A percentile compares a stretch with the other conserved stretches of the same genome.
Evolutionary conservation across 331 rosid species (phyloP).

Genomic region (Prunus yedoensis): DNA sequence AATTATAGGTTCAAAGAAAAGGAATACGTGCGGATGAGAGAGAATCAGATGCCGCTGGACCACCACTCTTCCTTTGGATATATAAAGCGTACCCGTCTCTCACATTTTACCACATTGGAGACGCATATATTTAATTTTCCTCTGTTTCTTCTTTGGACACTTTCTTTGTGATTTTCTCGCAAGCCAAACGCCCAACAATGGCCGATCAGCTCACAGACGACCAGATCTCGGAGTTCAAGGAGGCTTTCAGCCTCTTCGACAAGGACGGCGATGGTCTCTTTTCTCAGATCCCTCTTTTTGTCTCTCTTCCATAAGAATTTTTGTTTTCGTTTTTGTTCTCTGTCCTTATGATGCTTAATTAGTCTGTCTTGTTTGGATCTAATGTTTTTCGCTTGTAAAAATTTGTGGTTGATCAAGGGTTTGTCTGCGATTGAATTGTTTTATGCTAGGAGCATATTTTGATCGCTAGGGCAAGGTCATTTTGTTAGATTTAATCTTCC

Average conservation of each 20-base stretch:
- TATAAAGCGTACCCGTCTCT: neutral
- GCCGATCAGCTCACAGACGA: conserved; percentile 56
- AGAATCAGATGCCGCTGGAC: conserved; percentile 3
- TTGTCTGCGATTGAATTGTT: neutral
- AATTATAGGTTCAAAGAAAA: neutral
- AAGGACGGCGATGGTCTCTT: conserved; percentile 90
- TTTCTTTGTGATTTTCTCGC: neutral
- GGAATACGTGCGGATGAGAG: conserved; percentile 13
- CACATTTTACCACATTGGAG: neutral
- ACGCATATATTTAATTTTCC: neutral
- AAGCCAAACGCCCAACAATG: conserved; percentile 2
- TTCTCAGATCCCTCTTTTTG: conserved; percentile 46
- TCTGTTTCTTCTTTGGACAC: too few species aligned
- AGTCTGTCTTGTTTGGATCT: conserved; percentile 32
- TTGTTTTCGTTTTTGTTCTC: neutral
- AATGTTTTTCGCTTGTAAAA: conserved; percentile 8
- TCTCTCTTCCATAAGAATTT: neutral
- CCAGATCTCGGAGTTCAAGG: conserved; percentile 86
- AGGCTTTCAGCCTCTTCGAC: conserved; percentile 87
- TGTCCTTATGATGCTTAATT: neutral
- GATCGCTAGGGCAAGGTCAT: conserved; percentile 8
- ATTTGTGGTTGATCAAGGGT: conserved; percentile 4
- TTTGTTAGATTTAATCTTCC: neutral
- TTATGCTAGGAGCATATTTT: conserved; percentile 28
- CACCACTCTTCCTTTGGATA: neutral